A percentile compares a stretch with the other conserved stretches of the same genome.
Evolutionary conservation across 2,329 filamentous ascomycete genomes (phyloP).

Genomic region (Chalaropsis ovoidea): DNA sequence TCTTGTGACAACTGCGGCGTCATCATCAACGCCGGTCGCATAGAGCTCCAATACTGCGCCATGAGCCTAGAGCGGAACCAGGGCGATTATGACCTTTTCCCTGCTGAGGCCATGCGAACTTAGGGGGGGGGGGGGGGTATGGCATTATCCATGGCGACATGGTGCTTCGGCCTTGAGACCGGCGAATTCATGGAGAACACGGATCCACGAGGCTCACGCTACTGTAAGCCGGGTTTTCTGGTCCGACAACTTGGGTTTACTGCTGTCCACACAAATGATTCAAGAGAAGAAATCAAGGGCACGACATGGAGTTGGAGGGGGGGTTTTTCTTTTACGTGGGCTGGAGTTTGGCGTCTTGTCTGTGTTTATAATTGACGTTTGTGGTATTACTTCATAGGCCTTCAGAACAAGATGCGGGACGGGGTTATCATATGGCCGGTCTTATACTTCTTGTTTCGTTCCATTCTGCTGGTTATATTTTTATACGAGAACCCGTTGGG

Average conservation of each 20-base stretch:
- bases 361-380: neutral
- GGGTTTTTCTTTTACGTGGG: neutral
- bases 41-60: neutral
- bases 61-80: neutral
- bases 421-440: neutral
- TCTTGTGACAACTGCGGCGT: neutral
- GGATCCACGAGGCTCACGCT: too few species aligned
- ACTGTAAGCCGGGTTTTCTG: too few species aligned
- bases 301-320: neutral
- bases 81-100: neutral
- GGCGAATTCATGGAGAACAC: too few species aligned
- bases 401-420: neutral
- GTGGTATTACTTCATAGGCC: neutral
- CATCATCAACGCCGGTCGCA: neutral
- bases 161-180: too few species aligned
- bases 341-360: neutral
- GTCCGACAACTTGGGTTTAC: too few species aligned
- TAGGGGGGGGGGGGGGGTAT: neutral
- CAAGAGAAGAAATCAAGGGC: neutral
- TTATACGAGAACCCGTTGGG: too few species aligned
- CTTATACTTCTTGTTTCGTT: neutral
- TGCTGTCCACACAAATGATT: neutral
- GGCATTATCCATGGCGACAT: neutral
- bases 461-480: neutral
- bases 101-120: too few species aligned